Base-by-base conservation (phyloP, 257 asterid genomes). In the Verbascum thapsus region DNA sequence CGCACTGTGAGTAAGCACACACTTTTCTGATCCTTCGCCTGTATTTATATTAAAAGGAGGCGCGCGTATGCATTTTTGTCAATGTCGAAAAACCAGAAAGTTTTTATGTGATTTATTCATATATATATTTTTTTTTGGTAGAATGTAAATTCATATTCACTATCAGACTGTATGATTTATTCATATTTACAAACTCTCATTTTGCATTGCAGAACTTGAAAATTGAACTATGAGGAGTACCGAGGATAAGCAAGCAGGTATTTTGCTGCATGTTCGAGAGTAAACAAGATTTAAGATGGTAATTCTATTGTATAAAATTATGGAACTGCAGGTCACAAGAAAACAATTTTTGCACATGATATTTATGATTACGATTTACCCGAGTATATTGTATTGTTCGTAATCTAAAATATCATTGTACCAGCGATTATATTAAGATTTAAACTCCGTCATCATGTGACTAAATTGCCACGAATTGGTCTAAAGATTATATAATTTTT, bases 21-120 rank as follows among this genome's bases (percentile, higher is more conserved):
- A 63, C 66, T 58, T 63, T 53, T 48, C 32, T 61, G 17, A n/a
- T 72, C 64, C 61, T 59, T 66, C 50, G 18, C 40, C 49, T 9
- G 65, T 32, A 30, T n/a, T n/a, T 53, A 48, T 22, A 54, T 38
- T 41, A 51, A 19, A 10, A 61, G 43, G 35, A 43, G 3, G 9
- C 32, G 32, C 3, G 44, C 8, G 0, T 19, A 9, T 13, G 8
- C 58, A 15, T 42, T 12, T 6, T 43, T 18, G n/a, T n/a, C n/a
- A n/a, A 12, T 17, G 50, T 43, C 8, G 50, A 7, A 4, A 10
- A 2, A 43, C 3, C 12, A 41, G n/a, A 6, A 8, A 41, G 1
- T 9, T 9, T 6, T 3, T 9, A 10, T 9, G 13, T 0, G 13
- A 9, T 13, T 41, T 1, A 10, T 9, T 4, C 13, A 9, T n/a